Percentiles rank a stretch among this genome's conserved stretches.
Conservation (phyloP, 2,329 filamentous ascomycete species). For the Aureobasidium pullulans region DNA sequence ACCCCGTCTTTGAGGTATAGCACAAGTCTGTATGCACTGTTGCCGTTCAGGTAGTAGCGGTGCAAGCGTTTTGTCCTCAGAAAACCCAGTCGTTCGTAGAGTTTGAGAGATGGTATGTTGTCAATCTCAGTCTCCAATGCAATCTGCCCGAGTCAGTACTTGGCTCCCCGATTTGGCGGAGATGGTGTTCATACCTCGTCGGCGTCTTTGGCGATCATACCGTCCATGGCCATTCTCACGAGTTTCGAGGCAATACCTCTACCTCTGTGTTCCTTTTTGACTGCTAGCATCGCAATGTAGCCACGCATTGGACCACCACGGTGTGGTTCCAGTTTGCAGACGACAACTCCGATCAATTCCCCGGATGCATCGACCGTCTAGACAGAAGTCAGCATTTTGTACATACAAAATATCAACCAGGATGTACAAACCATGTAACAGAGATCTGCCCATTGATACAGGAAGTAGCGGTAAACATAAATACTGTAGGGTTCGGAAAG, state of each 20-base stretch:
- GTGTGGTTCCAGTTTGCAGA: constrained; percentile 91
- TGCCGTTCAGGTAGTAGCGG: constrained; percentile 93
- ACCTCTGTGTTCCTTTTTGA: constrained; percentile 69
- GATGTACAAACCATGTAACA: constrained; percentile 71
- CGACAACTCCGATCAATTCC: constrained; percentile 78
- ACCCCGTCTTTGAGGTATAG: constrained; percentile 64
- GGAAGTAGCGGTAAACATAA: constrained; percentile 96
- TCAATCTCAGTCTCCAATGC: constrained; percentile 94
- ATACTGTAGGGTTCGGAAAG: constrained; percentile 98
- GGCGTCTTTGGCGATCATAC: constrained; percentile 75
- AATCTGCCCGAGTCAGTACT: constrained; percentile 41
- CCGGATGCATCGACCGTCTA: constrained; percentile 19
- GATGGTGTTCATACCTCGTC: constrained; percentile 56
- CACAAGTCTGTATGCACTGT: constrained; percentile 83
- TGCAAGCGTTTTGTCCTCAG: constrained; percentile 86
- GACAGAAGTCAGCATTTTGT: background rate
- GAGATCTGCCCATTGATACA: constrained; percentile 96
- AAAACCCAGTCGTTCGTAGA: constrained; percentile 92
- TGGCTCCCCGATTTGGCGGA: too few species aligned
- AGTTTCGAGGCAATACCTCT: constrained; percentile 78
- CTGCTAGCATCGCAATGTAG: constrained; percentile 98
- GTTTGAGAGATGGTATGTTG: constrained; percentile 78
- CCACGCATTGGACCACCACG: constrained; percentile 78
- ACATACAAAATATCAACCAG: constrained; percentile 14
- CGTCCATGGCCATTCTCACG: constrained; percentile 83